A percentile compares a stretch with the other conserved stretches of the same genome.
Conservation (phyloP, 768 basidiomycete species). For the Tulasnella sp. region DNA sequence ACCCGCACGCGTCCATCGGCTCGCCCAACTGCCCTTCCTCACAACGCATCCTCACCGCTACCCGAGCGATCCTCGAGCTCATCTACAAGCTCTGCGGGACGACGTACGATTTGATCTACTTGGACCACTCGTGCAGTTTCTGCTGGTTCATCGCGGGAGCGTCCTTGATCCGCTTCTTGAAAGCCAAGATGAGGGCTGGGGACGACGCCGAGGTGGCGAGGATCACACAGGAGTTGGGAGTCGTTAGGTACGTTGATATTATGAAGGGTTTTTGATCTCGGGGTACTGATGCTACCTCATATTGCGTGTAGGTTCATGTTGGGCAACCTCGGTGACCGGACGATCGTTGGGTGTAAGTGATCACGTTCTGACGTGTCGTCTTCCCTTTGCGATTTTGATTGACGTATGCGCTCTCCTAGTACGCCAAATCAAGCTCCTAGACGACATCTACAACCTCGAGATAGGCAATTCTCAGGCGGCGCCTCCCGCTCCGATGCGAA, state of each 20-base stretch:
- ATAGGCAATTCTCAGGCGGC: background rate
- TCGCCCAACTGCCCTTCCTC: background rate
- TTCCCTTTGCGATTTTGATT: background rate
- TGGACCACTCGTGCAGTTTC: conserved; percentile 10
- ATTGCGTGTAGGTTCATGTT: background rate
- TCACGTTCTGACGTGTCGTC: background rate
- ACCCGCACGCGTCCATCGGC: conserved; percentile 13
- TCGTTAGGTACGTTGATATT: background rate
- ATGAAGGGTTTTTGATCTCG: background rate
- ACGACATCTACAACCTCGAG: conserved; percentile 3
- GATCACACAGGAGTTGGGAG: background rate
- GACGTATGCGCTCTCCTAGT: background rate
- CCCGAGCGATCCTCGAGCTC: conserved; percentile 10
- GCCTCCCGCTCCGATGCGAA: background rate
- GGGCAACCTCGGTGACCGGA: conserved; percentile 5
- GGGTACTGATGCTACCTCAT: background rate
- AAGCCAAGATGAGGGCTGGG: background rate
- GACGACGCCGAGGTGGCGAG: background rate
- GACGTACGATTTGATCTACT: conserved; percentile 11
- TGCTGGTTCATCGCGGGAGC: conserved; percentile 8
- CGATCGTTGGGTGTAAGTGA: conserved; percentile 7
- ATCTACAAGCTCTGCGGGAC: conserved; percentile 12
- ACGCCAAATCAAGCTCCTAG: conserved; percentile 11
- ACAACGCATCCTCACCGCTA: conserved; percentile 3
- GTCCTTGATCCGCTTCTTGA: conserved; percentile 4